These are phyloP conservation scores for Calophaca sinica DNA, from an alignment of 306 rosid species.

Conservation along the genomic window DNA sequence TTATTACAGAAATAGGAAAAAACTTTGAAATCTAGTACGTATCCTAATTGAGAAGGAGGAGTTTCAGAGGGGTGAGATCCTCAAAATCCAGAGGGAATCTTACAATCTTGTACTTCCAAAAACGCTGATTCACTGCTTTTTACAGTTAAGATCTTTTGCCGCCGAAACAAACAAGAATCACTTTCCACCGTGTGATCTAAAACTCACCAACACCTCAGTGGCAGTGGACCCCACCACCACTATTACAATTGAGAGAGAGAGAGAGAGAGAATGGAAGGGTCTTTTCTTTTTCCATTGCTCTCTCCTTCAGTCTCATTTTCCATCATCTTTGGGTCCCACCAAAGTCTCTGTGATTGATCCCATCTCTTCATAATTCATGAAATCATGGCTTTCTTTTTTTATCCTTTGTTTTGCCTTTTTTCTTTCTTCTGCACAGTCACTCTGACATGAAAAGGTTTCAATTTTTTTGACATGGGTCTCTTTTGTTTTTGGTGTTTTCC, in stretches of 20 bases:
- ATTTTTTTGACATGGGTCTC: conserved; percentile 56
- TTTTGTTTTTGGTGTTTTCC: conserved; percentile 5
- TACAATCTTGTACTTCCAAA: not conserved
- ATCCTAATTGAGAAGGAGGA: conserved; percentile 41
- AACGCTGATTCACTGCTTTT: conserved; percentile 33
- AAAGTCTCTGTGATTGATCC: too few species aligned
- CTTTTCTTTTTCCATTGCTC: conserved; percentile 42
- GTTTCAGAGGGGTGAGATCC: conserved; percentile 26
- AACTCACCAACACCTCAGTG: conserved; percentile 23
- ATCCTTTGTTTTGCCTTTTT: too few species aligned
- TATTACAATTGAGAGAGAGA: conserved; percentile 39
- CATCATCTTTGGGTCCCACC: conserved; percentile 40
- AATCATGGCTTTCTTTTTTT: conserved; percentile 12
- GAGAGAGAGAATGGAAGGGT: not conserved
- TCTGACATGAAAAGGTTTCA: conserved; percentile 39
- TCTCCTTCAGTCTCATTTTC: not conserved
- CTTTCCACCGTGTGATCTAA: conserved; percentile 51
- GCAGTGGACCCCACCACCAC: conserved; percentile 60
- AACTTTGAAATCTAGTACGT: conserved; percentile 13
- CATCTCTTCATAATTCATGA: conserved; percentile 26
- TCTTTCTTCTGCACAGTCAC: not conserved
- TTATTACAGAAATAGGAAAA: too few species aligned
- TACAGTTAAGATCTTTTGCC: conserved; percentile 62
- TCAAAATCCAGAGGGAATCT: not conserved
- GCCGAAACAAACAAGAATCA: conserved; percentile 55